Evolutionary conservation across 495 filamentous ascomycete genomes (phyloP).

Genomic region (Hamigera avellanea): DNA sequence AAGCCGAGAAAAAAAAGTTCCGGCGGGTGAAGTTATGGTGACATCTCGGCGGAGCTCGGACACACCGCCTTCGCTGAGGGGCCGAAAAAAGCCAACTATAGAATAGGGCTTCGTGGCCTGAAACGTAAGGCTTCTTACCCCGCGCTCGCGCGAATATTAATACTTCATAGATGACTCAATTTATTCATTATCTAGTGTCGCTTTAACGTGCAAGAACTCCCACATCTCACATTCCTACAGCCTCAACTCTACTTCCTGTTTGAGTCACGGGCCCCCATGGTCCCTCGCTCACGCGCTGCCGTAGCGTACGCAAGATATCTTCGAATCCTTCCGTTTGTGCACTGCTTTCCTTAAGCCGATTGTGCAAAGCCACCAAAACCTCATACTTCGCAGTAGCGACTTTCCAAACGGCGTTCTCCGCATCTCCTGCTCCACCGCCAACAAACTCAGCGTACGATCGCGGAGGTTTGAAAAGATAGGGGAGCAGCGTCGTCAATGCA

Average conservation of each 20-base stretch:
- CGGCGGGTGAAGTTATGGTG: conserved; percentile 4
- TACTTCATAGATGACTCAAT: no score
- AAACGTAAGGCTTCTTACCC: no score
- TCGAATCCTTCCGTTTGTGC: conserved; percentile 24
- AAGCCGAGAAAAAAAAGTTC: conserved; percentile 14
- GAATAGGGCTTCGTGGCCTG: no score
- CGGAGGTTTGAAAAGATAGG: conserved; percentile 48
- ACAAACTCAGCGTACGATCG: conserved; percentile 46
- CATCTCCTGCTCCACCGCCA: conserved; percentile 44
- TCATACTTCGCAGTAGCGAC: conserved; percentile 50
- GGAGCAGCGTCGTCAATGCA: conserved; percentile 39
- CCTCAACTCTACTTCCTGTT: conserved; percentile 20
- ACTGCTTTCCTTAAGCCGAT: conserved; percentile 18
- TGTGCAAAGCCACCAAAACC: conserved; percentile 35
- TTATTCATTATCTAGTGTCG: no score
- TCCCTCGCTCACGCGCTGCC: conserved; percentile 32
- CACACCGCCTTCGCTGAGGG: conserved; percentile 11
- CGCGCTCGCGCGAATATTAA: no score
- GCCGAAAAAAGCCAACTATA: conserved; percentile 4
- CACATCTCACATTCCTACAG: conserved; percentile 20
- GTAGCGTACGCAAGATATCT: conserved; percentile 32
- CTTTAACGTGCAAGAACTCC: not conserved
- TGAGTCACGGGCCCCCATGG: conserved; percentile 27
- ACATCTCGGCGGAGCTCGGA: not conserved
- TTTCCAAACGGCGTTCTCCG: conserved; percentile 46